A percentile compares a stretch with the other conserved stretches of the same genome.
phyloP scores from a whole-genome alignment of 148 eudicot genomes.

The Vaccinium macrocarpon region DNA sequence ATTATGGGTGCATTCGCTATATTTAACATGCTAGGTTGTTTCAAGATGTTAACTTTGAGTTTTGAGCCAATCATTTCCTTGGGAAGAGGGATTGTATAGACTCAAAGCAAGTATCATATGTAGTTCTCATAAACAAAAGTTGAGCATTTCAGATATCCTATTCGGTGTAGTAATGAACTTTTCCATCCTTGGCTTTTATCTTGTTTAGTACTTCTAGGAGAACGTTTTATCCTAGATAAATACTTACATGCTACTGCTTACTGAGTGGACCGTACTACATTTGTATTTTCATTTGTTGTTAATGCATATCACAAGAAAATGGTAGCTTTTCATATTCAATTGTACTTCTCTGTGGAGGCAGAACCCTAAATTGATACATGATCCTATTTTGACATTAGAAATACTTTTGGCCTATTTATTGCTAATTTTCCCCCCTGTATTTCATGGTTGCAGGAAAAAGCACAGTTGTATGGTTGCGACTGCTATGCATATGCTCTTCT shows the following conservation, averaged over 20 bases:
- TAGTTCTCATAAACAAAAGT: neutral
- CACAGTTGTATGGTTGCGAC: constrained; percentile 90
- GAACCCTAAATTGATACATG: neutral
- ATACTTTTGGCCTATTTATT: neutral
- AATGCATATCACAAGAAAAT: neutral
- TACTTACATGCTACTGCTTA: too few species aligned
- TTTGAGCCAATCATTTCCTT: neutral
- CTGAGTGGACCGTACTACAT: neutral
- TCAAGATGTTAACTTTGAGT: neutral
- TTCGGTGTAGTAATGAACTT: neutral
- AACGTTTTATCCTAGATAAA: too few species aligned
- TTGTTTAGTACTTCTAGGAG: too few species aligned
- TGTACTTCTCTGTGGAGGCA: too few species aligned
- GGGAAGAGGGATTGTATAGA: neutral
- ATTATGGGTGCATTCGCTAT: neutral
- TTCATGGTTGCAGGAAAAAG: constrained; percentile 62
- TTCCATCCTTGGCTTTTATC: neutral
- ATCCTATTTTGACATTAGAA: neutral
- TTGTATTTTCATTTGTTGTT: neutral
- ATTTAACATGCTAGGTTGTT: neutral
- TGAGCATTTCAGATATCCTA: neutral
- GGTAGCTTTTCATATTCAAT: too few species aligned
- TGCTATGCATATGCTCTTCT: constrained; percentile 96
- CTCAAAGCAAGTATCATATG: neutral
- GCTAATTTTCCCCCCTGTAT: neutral